Conservation (phyloP, 768 basidiomycete genomes). For the Cystofilobasidium bisporidii region DNA sequence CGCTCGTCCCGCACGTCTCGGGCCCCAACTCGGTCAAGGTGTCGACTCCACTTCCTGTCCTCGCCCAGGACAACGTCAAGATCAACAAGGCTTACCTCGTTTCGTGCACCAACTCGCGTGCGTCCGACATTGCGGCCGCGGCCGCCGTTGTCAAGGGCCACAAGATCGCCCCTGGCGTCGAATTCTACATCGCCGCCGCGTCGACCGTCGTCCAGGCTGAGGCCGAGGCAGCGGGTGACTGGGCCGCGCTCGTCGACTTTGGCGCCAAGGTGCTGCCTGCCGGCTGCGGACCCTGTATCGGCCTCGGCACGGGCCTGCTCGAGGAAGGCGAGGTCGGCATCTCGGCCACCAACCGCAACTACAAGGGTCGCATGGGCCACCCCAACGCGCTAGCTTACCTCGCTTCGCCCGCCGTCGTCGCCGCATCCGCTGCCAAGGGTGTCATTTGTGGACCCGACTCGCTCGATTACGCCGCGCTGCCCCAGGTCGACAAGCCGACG, state of each 20-base stretch:
- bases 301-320: constrained; percentile 80
- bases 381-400: constrained; percentile 93
- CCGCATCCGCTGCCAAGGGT: constrained; percentile 86
- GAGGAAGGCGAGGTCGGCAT: constrained; percentile 94
- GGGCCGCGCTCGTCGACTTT: constrained; percentile 72
- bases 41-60: constrained; percentile 73
- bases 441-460: constrained; percentile 75
- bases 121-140: constrained; percentile 85
- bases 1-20: constrained; percentile 88
- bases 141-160: constrained; percentile 77
- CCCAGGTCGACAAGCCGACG: constrained; percentile 40
- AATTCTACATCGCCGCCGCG: constrained; percentile 96
- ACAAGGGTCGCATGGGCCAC: constrained; percentile 96
- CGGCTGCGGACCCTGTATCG: constrained; percentile 97
- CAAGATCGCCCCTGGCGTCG: constrained; percentile 71
- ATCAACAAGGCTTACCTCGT: constrained; percentile 98
- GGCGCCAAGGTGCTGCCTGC: constrained; percentile 89
- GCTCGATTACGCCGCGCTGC: constrained; percentile 50
- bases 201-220: constrained; percentile 85
- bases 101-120: constrained; percentile 93
- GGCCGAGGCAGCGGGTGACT: constrained; percentile 72
- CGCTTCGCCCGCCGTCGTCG: constrained; percentile 92
- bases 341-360: constrained; percentile 96
- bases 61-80: constrained; percentile 60
- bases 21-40: constrained; percentile 97